Conservation (phyloP, 805 yeast species). For the Maudiozyma serrabonitensis region DNA sequence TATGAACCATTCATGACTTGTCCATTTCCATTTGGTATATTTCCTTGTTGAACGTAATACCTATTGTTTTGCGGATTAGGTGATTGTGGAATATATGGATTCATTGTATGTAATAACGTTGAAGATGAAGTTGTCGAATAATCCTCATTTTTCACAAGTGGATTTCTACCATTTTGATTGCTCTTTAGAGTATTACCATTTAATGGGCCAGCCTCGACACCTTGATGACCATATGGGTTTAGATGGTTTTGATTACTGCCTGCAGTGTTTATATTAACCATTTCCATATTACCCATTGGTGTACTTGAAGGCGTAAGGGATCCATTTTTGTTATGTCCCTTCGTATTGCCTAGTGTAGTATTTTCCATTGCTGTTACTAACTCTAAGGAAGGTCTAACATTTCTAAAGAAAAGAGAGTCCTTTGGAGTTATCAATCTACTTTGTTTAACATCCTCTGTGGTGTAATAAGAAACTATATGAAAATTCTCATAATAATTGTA, state of each 20-base stretch:
- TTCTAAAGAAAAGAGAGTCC: slow-evolving; percentile 39
- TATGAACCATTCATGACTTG: neutral
- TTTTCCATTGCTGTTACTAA: slow-evolving; percentile 50
- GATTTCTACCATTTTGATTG: slow-evolving; percentile 2
- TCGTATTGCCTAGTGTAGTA: slow-evolving; percentile 49
- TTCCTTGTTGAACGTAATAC: slow-evolving; percentile 1
- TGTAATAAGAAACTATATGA: slow-evolving; percentile 74
- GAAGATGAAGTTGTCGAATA: slow-evolving; percentile 2
- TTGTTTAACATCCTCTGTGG: slow-evolving; percentile 59
- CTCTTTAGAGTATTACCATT: slow-evolving; percentile 2
- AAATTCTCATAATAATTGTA: slow-evolving; percentile 18
- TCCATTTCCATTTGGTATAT: neutral
- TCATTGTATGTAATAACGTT: slow-evolving; percentile 2
- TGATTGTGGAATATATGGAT: slow-evolving; percentile 4
- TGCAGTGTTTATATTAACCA: slow-evolving; percentile 12
- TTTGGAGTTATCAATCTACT: slow-evolving; percentile 52
- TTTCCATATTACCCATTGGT: slow-evolving; percentile 4
- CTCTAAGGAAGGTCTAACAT: slow-evolving; percentile 37
- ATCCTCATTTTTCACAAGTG: slow-evolving; percentile 4
- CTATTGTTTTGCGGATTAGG: slow-evolving; percentile 6
- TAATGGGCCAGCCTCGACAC: slow-evolving; percentile 2
- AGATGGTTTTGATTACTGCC: slow-evolving; percentile 11
- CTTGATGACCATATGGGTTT: slow-evolving; percentile 4
- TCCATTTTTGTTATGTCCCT: slow-evolving; percentile 5
- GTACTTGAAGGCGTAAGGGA: slow-evolving; percentile 3